Evolutionary conservation across 495 filamentous ascomycete genomes (phyloP).

Genomic region (Penicillium lividum): DNA sequence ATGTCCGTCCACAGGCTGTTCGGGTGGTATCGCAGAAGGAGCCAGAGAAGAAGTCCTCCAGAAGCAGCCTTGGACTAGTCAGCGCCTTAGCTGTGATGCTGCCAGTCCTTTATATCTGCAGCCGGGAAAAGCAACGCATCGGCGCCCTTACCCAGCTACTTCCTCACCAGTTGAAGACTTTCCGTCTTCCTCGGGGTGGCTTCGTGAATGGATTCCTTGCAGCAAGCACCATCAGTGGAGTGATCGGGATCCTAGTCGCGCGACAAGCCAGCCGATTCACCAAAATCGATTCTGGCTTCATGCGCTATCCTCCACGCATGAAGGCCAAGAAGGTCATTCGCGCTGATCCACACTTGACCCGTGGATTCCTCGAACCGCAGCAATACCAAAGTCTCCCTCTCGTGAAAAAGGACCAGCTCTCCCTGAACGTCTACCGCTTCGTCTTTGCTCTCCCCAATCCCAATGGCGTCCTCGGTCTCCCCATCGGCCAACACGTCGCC

Average conservation of each 20-base stretch:
- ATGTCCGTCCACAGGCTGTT: conserved; percentile 26
- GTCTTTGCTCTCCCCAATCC: conserved; percentile 48
- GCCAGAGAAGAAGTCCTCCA: conserved; percentile 16
- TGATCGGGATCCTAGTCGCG: conserved; percentile 19
- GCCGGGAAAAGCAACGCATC: conserved; percentile 3
- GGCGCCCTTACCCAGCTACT: conserved; percentile 14
- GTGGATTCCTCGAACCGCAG: conserved; percentile 47
- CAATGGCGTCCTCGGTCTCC: conserved; percentile 47
- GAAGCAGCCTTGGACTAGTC: conserved; percentile 8
- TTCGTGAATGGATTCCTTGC: conserved; percentile 36
- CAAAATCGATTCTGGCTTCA: conserved; percentile 40
- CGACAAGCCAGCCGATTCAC: conserved; percentile 38
- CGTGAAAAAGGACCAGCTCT: conserved; percentile 42
- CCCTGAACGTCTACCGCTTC: conserved; percentile 49
- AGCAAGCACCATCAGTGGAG: conserved; percentile 28
- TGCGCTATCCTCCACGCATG: conserved; percentile 40
- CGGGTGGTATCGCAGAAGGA: conserved; percentile 22
- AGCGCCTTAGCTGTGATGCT: conserved; percentile 19
- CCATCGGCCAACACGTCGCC: conserved; percentile 55
- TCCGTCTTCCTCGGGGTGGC: conserved; percentile 25
- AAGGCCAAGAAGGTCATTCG: conserved; percentile 31
- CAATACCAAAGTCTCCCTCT: conserved; percentile 48
- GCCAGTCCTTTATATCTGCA: conserved; percentile 20
- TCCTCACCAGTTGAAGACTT: conserved; percentile 15
- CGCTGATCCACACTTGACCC: conserved; percentile 33